Conservation (phyloP, 148 eudicot genomes). For the Rheum nobile region DNA sequence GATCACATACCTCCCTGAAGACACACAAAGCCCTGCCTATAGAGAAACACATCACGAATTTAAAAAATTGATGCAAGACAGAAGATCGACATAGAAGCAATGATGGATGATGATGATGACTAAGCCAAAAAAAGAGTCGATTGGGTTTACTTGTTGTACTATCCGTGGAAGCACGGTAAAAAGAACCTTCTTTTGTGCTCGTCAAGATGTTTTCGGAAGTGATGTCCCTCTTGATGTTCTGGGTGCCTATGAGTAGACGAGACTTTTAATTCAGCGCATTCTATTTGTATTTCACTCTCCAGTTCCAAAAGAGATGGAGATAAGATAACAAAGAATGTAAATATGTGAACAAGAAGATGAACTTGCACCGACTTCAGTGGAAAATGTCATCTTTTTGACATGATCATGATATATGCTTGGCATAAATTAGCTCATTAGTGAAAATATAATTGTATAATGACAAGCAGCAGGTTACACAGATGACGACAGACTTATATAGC, state of each 20-base stretch:
- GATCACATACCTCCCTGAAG: too few relatives aligned
- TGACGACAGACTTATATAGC: neutral
- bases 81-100: too few relatives aligned
- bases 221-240: conserved; percentile 63
- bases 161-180: too few relatives aligned
- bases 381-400: neutral
- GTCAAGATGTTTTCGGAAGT: too few relatives aligned
- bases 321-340: neutral
- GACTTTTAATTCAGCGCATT: neutral
- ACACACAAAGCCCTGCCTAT: too few relatives aligned
- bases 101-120: too few relatives aligned
- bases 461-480: neutral
- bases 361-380: neutral
- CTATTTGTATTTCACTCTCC: neutral
- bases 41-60: too few relatives aligned
- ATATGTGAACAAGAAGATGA: neutral
- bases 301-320: neutral
- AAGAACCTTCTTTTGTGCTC: too few relatives aligned
- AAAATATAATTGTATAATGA: neutral
- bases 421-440: neutral
- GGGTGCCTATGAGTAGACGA: conserved; percentile 50
- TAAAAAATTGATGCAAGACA: too few relatives aligned
- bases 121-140: too few relatives aligned
- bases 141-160: too few relatives aligned
- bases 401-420: neutral